Percentiles rank a stretch among this genome's conserved stretches.
These are phyloP conservation scores for Vigna reflexopilosa DNA, from an alignment of 306 rosid genomes.

Conservation along the genomic window DNA sequence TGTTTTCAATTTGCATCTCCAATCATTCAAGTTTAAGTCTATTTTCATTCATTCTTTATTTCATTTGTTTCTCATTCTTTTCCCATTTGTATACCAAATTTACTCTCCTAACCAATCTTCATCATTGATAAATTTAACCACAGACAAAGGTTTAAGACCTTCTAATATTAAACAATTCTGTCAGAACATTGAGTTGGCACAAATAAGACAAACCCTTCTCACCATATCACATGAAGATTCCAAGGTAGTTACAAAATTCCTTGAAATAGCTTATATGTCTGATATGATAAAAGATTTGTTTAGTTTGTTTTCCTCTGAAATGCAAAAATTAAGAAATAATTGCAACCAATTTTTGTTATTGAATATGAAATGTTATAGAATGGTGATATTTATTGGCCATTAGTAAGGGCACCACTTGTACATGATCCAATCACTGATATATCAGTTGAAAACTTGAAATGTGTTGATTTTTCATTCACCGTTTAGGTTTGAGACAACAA, in stretches of 20 bases:
- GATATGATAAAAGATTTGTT: background rate
- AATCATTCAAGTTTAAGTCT: no score
- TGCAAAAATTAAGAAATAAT: background rate
- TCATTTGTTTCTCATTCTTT: no score
- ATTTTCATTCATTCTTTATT: no score
- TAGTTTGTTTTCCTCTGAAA: no score
- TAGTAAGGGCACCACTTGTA: background rate
- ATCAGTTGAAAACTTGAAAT: background rate
- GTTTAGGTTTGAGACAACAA: background rate
- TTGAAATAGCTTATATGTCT: background rate
- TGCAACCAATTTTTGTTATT: background rate
- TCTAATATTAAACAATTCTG: no score
- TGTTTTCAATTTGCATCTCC: no score
- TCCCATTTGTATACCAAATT: no score
- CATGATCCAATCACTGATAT: background rate
- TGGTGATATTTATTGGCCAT: background rate
- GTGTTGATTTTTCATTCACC: background rate
- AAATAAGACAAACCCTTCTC: background rate
- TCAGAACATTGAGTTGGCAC: background rate
- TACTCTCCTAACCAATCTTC: background rate
- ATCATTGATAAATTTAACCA: background rate
- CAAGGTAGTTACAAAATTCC: no score
- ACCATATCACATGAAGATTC: no score
- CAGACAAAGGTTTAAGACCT: no score
- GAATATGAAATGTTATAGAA: constrained; percentile 1